phyloP scores from a whole-genome alignment of 1,139 yeast species.

The Candida sojae region DNA sequence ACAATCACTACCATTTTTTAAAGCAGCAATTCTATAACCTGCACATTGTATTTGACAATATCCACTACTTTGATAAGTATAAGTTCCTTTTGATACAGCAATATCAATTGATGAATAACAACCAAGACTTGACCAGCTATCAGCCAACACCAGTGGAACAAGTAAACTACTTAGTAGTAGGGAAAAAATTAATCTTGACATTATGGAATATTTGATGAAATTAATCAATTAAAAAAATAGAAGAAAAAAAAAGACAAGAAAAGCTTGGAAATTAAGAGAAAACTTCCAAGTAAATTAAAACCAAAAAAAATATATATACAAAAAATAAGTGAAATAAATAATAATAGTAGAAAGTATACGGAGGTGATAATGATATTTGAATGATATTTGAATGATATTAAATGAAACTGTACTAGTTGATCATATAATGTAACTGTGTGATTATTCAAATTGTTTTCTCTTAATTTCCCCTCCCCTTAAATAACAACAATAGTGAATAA shows the following conservation, averaged over 20 bases:
- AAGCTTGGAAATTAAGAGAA: neutral
- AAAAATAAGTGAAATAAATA: too few species aligned
- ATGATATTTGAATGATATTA: too few species aligned
- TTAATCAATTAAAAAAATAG: neutral
- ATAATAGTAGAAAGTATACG: too few species aligned
- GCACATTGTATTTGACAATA: constrained; percentile 51
- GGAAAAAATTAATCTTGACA: constrained; percentile 4
- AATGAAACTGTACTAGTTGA: too few species aligned
- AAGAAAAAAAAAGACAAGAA: neutral
- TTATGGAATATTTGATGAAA: neutral
- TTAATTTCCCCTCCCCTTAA: too few species aligned
- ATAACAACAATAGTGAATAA: too few species aligned
- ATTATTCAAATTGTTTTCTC: too few species aligned
- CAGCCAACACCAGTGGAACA: constrained; percentile 5
- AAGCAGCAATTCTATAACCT: constrained; percentile 53
- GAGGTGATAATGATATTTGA: too few species aligned
- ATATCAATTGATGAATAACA: constrained; percentile 34
- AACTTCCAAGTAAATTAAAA: too few species aligned
- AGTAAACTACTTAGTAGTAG: constrained; percentile 3
- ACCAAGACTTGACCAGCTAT: constrained; percentile 28
- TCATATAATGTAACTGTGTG: too few species aligned
- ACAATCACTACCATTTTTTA: constrained; percentile 54
- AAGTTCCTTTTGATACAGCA: constrained; percentile 29
- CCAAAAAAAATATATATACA: too few species aligned
- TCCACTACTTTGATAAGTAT: constrained; percentile 52